Evolutionary conservation across 345 rosid species (phyloP).

Genomic region (Populus euphratica): DNA sequence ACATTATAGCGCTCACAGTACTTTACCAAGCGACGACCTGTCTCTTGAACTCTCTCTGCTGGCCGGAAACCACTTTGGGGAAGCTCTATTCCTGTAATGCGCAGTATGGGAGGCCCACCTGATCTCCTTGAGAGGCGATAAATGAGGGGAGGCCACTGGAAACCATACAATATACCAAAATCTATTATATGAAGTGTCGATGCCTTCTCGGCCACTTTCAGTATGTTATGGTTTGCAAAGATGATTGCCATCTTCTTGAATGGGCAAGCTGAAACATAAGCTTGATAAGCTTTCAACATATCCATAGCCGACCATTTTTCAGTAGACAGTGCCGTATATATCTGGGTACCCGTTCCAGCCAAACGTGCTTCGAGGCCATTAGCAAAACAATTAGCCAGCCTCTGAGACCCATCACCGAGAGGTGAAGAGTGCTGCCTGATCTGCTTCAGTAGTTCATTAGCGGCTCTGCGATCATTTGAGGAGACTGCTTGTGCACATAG

Average conservation of each 20-base stretch:
- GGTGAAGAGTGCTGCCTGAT: constrained; percentile 84
- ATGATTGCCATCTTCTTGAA: constrained; percentile 23
- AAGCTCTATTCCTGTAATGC: constrained; percentile 38
- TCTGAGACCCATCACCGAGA: constrained; percentile 87
- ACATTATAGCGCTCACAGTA: constrained; percentile 34
- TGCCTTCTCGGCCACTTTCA: constrained; percentile 15
- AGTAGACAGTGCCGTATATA: constrained; percentile 14
- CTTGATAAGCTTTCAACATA: constrained; percentile 32
- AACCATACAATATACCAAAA: constrained; percentile 31
- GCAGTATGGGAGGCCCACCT: constrained; percentile 33
- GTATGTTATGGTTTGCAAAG: constrained; percentile 24
- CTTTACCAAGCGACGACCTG: constrained; percentile 25
- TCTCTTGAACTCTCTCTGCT: constrained; percentile 28
- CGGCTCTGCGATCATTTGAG: constrained; percentile 55
- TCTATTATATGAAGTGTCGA: constrained; percentile 27
- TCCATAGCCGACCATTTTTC: constrained; percentile 19
- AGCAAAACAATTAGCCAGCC: constrained; percentile 81
- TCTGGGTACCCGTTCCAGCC: constrained; percentile 32
- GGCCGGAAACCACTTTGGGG: constrained; percentile 36
- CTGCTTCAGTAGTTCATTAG: constrained; percentile 67
- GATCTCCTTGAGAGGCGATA: constrained; percentile 21
- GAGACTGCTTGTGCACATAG: constrained; percentile 89
- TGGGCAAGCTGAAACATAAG: constrained; percentile 26
- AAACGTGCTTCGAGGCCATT: constrained; percentile 79
- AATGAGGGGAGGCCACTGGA: constrained; percentile 37